phyloP scores from a whole-genome alignment of 768 basidiomycete species.

The Nevesoporus exiguus region DNA sequence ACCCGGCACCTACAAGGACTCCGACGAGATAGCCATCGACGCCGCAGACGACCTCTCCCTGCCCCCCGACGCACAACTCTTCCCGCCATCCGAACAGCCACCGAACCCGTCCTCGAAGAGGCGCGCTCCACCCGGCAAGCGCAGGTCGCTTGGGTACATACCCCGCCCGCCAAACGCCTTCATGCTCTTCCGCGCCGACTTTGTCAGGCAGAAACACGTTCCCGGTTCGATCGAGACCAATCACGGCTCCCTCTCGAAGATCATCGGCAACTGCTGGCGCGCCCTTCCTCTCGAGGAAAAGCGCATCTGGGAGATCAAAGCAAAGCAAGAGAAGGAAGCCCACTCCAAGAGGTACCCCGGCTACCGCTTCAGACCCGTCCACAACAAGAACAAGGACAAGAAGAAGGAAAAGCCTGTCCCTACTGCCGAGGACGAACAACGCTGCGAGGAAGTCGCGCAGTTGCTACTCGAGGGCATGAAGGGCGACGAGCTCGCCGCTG shows the following conservation, averaged over 20 bases:
- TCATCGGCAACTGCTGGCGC: constrained; percentile 60
- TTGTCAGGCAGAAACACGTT: constrained; percentile 44
- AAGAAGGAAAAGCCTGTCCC: constrained; percentile 29
- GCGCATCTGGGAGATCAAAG: constrained; percentile 66
- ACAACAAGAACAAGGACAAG: constrained; percentile 46
- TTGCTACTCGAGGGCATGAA: constrained; percentile 67
- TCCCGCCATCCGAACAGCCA: constrained; percentile 50
- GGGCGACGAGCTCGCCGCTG: constrained; percentile 62
- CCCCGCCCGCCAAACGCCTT: constrained; percentile 32
- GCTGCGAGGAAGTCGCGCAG: constrained; percentile 54
- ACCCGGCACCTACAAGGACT: constrained; percentile 45
- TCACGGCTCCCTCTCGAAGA: constrained; percentile 48
- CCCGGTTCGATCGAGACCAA: constrained; percentile 50
- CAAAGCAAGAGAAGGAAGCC: constrained; percentile 69
- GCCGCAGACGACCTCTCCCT: constrained; percentile 27
- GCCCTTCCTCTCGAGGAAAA: constrained; percentile 68
- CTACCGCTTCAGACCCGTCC: constrained; percentile 47
- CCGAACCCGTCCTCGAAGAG: constrained; percentile 40
- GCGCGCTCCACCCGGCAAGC: constrained; percentile 58
- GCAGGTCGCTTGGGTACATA: constrained; percentile 49
- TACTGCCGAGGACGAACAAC: constrained; percentile 28
- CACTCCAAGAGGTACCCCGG: constrained; percentile 69
- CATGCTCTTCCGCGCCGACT: constrained; percentile 37
- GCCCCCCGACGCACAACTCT: constrained; percentile 41
- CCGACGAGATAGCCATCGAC: constrained; percentile 27